A percentile compares a stretch with the other conserved stretches of the same genome.
phyloP scores from a whole-genome alignment of 2,329 filamentous ascomycete genomes.

The Thermomyces lanuginosus region DNA sequence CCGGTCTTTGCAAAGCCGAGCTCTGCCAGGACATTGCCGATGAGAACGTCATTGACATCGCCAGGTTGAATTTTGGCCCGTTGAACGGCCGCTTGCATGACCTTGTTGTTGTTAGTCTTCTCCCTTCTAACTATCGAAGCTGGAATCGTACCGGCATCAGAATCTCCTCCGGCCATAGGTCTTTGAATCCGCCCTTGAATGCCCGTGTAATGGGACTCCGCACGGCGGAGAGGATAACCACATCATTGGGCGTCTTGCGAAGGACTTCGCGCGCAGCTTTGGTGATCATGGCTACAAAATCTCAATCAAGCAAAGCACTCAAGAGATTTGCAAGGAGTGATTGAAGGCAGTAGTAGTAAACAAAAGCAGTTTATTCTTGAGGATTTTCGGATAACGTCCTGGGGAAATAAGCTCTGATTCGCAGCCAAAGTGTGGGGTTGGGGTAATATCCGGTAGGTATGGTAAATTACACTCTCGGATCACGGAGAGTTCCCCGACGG shows the following conservation, averaged over 20 bases:
- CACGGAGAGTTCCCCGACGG: too few species aligned
- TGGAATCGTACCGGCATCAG: slow-evolving; percentile 4
- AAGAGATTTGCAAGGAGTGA: too few species aligned
- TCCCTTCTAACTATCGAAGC: background rate
- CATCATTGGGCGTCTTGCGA: slow-evolving; percentile 69
- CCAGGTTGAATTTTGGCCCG: slow-evolving; percentile 50
- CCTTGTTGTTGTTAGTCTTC: slow-evolving; percentile 6
- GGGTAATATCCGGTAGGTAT: too few species aligned
- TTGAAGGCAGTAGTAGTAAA: too few species aligned
- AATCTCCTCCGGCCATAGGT: slow-evolving; percentile 26
- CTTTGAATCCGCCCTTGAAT: slow-evolving; percentile 81
- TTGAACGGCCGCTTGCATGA: slow-evolving; percentile 12
- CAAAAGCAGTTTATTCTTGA: too few species aligned
- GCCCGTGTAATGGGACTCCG: slow-evolving; percentile 75
- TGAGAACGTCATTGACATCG: slow-evolving; percentile 60
- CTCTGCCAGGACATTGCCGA: slow-evolving; percentile 56
- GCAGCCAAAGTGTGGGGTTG: too few species aligned
- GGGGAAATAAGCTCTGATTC: too few species aligned
- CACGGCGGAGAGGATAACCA: slow-evolving; percentile 80
- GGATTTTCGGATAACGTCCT: too few species aligned
- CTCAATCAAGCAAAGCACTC: too few species aligned
- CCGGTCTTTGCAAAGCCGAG: slow-evolving; percentile 70
- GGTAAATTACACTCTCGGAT: too few species aligned
- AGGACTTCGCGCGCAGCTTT: slow-evolving; percentile 6
- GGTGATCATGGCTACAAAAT: slow-evolving; percentile 5